Percentiles rank a stretch among this genome's conserved stretches.
These are phyloP conservation scores for Podila minutissima DNA, from an alignment of 192 early-diverging fungal species.

Conservation along the genomic window DNA sequence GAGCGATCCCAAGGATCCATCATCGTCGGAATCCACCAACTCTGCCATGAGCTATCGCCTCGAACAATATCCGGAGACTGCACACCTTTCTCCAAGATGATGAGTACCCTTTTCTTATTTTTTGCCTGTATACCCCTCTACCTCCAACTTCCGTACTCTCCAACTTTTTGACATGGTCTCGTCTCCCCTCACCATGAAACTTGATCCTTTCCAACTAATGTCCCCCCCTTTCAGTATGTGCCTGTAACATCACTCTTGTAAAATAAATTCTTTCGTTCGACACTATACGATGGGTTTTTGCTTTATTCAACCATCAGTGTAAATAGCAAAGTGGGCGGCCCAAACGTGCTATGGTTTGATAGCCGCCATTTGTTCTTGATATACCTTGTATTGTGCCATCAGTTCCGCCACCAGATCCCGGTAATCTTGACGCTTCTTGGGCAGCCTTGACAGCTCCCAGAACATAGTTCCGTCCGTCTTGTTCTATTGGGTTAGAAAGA, in stretches of 20 bases:
- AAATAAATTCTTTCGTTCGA: too few species aligned
- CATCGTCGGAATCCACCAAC: neutral
- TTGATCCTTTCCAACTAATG: too few species aligned
- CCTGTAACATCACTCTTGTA: too few species aligned
- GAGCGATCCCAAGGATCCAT: neutral
- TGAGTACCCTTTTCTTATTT: neutral
- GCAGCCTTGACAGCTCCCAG: conserved; percentile 11
- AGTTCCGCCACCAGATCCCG: conserved; percentile 19
- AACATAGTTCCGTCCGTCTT: conserved; percentile 7
- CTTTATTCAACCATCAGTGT: too few species aligned
- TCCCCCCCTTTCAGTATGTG: too few species aligned
- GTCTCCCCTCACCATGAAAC: too few species aligned
- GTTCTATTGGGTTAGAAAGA: conserved; percentile 11
- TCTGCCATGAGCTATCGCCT: neutral
- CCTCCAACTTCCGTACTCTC: neutral
- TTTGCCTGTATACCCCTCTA: neutral
- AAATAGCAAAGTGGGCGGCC: too few species aligned
- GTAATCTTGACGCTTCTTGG: conserved; percentile 26
- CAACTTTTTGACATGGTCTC: neutral
- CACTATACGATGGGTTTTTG: too few species aligned
- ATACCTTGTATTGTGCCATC: conserved; percentile 15
- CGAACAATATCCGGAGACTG: neutral
- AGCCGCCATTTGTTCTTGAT: too few species aligned
- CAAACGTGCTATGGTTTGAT: too few species aligned
- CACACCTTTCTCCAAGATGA: neutral